phyloP scores from a whole-genome alignment of 176 grass and related monocot species.

The Avena eriantha region DNA sequence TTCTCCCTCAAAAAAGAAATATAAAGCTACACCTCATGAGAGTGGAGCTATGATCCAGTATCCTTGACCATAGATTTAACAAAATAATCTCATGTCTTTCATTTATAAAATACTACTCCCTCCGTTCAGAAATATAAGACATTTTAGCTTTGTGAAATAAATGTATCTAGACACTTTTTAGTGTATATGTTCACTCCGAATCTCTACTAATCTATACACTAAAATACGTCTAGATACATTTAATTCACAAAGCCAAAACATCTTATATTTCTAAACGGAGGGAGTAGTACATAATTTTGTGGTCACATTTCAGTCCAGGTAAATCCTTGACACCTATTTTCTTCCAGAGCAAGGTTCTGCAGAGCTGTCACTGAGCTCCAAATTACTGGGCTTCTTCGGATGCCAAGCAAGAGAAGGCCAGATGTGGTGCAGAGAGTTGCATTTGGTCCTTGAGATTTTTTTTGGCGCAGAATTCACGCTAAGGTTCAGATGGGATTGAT shows the following conservation, averaged over 20 bases:
- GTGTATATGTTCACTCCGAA: too few species aligned
- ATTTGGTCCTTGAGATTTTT: slow-evolving; percentile 63
- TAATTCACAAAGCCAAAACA: too few species aligned
- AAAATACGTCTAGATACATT: too few species aligned
- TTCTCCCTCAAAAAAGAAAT: slow-evolving; percentile 77
- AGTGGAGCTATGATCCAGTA: slow-evolving; percentile 82
- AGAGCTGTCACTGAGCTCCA: slow-evolving; percentile 83
- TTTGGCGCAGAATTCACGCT: neutral
- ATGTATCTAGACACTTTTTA: too few species aligned
- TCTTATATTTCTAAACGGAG: too few species aligned
- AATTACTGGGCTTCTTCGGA: slow-evolving; percentile 71
- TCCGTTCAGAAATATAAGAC: too few species aligned
- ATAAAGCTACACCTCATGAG: slow-evolving; percentile 48
- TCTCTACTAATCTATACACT: too few species aligned
- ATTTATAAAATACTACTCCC: neutral
- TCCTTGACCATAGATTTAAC: slow-evolving; percentile 44
- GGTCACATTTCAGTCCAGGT: neutral
- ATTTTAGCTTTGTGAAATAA: too few species aligned
- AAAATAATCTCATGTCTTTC: slow-evolving; percentile 6
- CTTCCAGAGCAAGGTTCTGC: slow-evolving; percentile 88
- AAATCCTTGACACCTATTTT: slow-evolving; percentile 45
- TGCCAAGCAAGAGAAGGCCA: slow-evolving; percentile 92
- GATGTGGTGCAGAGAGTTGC: slow-evolving; percentile 88
- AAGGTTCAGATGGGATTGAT: neutral
- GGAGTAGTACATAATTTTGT: neutral